Evolutionary conservation across 257 asterid genomes (phyloP).

Genomic region (Plantago elongata): DNA sequence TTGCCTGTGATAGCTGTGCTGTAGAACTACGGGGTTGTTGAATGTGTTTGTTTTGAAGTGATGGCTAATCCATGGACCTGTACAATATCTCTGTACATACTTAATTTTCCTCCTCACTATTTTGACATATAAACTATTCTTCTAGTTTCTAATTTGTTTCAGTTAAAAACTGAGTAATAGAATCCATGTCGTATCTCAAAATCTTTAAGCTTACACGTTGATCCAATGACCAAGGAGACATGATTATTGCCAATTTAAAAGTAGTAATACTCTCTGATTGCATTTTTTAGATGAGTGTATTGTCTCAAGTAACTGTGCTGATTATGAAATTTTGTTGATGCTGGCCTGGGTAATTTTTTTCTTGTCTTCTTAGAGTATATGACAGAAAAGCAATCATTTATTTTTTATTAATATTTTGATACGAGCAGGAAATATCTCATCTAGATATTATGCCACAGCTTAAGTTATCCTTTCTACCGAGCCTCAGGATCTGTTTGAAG

Average conservation of each 20-base stretch:
- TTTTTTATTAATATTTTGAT: too few relatives aligned
- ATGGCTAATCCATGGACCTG: neutral
- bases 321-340: too few relatives aligned
- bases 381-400: too few relatives aligned
- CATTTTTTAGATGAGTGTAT: neutral
- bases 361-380: too few relatives aligned
- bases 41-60: neutral
- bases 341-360: too few relatives aligned
- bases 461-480: too few relatives aligned
- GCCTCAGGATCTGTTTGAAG: too few relatives aligned
- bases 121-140: too few relatives aligned
- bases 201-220: neutral
- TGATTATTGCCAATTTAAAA: neutral
- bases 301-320: too few relatives aligned
- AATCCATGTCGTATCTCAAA: neutral
- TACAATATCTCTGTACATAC: neutral
- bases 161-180: neutral
- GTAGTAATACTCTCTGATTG: neutral
- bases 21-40: neutral
- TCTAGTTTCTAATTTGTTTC: neutral
- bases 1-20: neutral
- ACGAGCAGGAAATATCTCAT: too few relatives aligned
- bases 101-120: too few relatives aligned
- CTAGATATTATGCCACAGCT: too few relatives aligned
- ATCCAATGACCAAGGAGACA: neutral